Base-by-base conservation (phyloP, 2,329 filamentous ascomycete species). In the Cladosporium cucumerinum region DNA sequence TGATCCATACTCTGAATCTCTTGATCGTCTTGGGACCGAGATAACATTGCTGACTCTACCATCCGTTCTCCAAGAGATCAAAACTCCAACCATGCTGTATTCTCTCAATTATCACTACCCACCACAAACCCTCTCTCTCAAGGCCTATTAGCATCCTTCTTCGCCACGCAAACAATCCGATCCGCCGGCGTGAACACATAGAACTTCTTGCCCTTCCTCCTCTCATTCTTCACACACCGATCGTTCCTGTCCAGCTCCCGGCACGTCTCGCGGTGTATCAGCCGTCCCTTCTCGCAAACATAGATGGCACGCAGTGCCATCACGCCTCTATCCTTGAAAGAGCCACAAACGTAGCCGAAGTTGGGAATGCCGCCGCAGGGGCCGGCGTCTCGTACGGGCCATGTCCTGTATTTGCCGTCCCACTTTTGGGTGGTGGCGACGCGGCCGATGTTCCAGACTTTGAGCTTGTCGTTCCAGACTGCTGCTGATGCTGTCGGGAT, bases 361-460 rank as follows among this genome's bases (percentile, higher is more conserved):
- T 59, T 39, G 2, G 36, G 25, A 23, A 59, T 59, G 7, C 39
- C 39, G 39, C 57, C 57, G 39, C 57, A 59, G 18, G 28, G 30
- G 3, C 39, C 57, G 12, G 25, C 23, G 12, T 30, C 21, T 28
- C 26, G 26, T n/a, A 39, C 39, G 25, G 26, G 23, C 36, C 18
- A 43, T 18, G 18, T n/a, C 10, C 36, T 43, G 36, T 43, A 43
- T n/a, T 43, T n/a, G 57, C 39, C 26, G 23, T 39, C 39, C 6
- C 3, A 23, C 23, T 16, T 26, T 18, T 18, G 25, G 16, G 10
- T 28, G 39, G 25, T 59, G 57, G 57, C 36, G 23, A 59, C 25
- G 57, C 39, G 57, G 16, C 57, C 57, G 57, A 59, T 26, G 36
- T 59, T 26, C 36, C 39, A 59, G 23, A 49, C 26, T 32, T 59